phyloP scores from a whole-genome alignment of 2,329 filamentous ascomycete genomes.

The Fusarium clavum region DNA sequence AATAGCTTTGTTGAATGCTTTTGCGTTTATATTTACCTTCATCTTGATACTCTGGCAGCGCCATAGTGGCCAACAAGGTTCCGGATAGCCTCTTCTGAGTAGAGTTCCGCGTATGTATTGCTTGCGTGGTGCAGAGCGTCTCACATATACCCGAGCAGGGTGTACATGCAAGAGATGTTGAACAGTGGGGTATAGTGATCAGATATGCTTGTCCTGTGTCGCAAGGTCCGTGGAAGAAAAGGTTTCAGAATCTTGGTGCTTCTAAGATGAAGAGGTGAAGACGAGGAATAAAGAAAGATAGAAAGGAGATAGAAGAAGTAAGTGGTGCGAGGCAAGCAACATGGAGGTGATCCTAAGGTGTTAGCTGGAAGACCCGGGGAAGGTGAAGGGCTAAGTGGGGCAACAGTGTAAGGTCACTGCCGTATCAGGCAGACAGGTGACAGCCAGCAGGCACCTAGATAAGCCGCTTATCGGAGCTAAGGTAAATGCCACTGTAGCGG shows the following conservation, averaged over 20 bases:
- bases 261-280: background rate
- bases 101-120: background rate
- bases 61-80: slow-evolving; percentile 27
- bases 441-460: slow-evolving; percentile 42
- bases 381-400: slow-evolving; percentile 49
- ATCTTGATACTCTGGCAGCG: slow-evolving; percentile 43
- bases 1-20: background rate
- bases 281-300: background rate
- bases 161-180: slow-evolving; percentile 22
- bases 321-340: slow-evolving; percentile 18
- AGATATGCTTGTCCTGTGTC: slow-evolving; percentile 1
- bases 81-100: background rate
- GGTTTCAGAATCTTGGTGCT: background rate
- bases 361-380: slow-evolving; percentile 33
- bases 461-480: slow-evolving; percentile 47
- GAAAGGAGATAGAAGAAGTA: slow-evolving; percentile 21
- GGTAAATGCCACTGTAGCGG: slow-evolving; percentile 12
- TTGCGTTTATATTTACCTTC: slow-evolving; percentile 36
- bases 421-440: slow-evolving; percentile 49
- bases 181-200: slow-evolving; percentile 16
- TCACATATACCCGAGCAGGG: slow-evolving; percentile 28
- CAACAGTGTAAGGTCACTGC: slow-evolving; percentile 44
- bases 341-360: slow-evolving; percentile 34
- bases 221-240: background rate
- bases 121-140: slow-evolving; percentile 14